A percentile compares a stretch with the other conserved stretches of the same genome.
These are phyloP conservation scores for Misopates orontium DNA, from an alignment of 257 asterid species.

Conservation along the genomic window DNA sequence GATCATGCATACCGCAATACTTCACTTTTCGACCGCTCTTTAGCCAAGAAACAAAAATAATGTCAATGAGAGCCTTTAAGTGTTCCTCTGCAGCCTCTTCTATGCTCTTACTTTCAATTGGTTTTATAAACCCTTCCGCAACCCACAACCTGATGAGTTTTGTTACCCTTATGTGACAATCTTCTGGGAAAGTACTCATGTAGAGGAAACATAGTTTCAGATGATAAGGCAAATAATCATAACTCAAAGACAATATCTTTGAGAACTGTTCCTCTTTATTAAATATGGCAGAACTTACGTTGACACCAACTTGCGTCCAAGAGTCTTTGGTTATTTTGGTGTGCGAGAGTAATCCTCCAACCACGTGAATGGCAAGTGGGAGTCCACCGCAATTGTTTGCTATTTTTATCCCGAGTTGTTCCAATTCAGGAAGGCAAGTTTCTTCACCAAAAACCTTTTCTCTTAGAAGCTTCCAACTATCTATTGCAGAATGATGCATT, in stretches of 20 bases:
- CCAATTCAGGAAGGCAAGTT: slow-evolving; percentile 1
- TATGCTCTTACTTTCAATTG: background rate
- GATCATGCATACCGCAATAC: background rate
- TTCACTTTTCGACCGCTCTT: background rate
- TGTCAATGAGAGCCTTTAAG: slow-evolving; percentile 21
- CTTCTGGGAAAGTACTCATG: slow-evolving; percentile 18
- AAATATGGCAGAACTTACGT: too few relatives aligned
- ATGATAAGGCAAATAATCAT: slow-evolving; percentile 3
- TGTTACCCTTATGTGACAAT: background rate
- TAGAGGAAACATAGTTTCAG: slow-evolving; percentile 31
- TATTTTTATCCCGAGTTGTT: too few relatives aligned
- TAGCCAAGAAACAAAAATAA: background rate
- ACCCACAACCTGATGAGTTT: slow-evolving; percentile 20
- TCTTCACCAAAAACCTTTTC: background rate
- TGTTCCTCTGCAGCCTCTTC: slow-evolving; percentile 28
- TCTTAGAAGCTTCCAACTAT: background rate
- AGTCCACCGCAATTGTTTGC: too few relatives aligned
- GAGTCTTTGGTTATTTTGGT: too few relatives aligned
- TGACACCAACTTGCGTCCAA: too few relatives aligned
- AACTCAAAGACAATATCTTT: slow-evolving; percentile 15
- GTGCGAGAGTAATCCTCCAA: too few relatives aligned
- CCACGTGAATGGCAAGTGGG: too few relatives aligned
- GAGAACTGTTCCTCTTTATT: too few relatives aligned
- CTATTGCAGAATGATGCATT: too few relatives aligned
- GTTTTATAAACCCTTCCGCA: slow-evolving; percentile 22